A percentile compares a stretch with the other conserved stretches of the same genome.
These are phyloP conservation scores for Boletus rubescentipes DNA, from an alignment of 768 basidiomycete genomes.

Conservation along the genomic window DNA sequence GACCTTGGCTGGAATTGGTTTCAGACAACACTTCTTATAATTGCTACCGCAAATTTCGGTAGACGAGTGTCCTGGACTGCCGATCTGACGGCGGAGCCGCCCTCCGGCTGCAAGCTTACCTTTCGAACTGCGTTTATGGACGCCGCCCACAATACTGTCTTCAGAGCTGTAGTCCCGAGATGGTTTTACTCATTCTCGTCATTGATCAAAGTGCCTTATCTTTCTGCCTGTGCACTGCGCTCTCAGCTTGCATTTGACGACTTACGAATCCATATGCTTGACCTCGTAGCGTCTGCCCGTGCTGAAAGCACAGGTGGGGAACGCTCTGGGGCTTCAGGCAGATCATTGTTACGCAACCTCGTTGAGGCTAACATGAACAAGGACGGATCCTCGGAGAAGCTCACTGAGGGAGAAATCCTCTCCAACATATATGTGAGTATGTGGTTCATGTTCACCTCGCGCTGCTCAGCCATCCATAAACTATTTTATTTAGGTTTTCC, in stretches of 20 bases:
- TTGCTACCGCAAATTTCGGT: constrained; percentile 44
- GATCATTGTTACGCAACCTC: constrained; percentile 44
- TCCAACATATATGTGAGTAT: constrained; percentile 48
- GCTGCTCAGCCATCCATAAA: neutral
- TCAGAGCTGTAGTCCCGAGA: constrained; percentile 33
- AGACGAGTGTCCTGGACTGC: constrained; percentile 34
- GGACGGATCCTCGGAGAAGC: constrained; percentile 27
- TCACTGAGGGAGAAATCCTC: constrained; percentile 47
- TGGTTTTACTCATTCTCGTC: constrained; percentile 30
- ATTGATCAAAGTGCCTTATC: constrained; percentile 33
- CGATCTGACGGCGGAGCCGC: constrained; percentile 26
- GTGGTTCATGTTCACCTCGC: neutral
- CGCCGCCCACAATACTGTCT: constrained; percentile 23
- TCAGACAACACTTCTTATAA: constrained; percentile 39
- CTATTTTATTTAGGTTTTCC: constrained; percentile 39
- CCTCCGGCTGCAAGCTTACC: constrained; percentile 32
- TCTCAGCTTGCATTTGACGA: constrained; percentile 36
- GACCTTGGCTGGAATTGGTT: neutral
- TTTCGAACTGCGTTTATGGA: constrained; percentile 37
- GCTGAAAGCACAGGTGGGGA: constrained; percentile 33
- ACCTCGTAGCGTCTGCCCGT: constrained; percentile 40
- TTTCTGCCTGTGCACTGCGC: constrained; percentile 33
- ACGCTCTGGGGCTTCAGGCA: constrained; percentile 20
- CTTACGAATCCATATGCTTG: constrained; percentile 40
- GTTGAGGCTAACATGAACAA: constrained; percentile 48